Conservation (phyloP, 2,329 filamentous ascomycete species). For the Ilyonectria robusta region DNA sequence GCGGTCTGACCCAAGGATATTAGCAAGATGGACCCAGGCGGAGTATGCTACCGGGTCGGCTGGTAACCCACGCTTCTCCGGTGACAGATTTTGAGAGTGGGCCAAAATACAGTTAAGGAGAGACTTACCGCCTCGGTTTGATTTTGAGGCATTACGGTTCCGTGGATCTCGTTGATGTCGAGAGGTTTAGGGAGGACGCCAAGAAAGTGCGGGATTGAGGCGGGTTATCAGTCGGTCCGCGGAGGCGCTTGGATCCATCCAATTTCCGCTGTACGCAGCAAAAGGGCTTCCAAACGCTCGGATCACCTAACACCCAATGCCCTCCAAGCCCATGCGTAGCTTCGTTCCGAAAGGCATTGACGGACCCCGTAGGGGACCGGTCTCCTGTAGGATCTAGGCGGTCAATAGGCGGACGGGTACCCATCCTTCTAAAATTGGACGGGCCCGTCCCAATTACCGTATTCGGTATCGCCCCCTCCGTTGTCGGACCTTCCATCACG, state of each 20-base stretch:
- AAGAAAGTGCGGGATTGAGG: neutral
- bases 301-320: no score
- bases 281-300: no score
- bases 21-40: neutral
- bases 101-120: neutral
- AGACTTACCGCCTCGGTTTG: neutral
- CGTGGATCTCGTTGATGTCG: neutral
- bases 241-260: neutral
- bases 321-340: no score
- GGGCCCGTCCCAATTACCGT: neutral
- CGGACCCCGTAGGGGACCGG: no score
- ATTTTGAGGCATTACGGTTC: neutral
- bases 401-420: conserved; percentile 8
- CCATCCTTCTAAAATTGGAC: neutral
- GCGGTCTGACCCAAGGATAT: neutral
- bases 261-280: neutral
- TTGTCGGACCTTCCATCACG: neutral
- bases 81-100: neutral
- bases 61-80: neutral
- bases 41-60: neutral
- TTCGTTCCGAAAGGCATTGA: no score
- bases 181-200: neutral
- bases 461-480: conserved; percentile 6
- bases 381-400: neutral
- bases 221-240: neutral